phyloP scores from a whole-genome alignment of 2,329 filamentous ascomycete species.

The Diaporthe sp. region DNA sequence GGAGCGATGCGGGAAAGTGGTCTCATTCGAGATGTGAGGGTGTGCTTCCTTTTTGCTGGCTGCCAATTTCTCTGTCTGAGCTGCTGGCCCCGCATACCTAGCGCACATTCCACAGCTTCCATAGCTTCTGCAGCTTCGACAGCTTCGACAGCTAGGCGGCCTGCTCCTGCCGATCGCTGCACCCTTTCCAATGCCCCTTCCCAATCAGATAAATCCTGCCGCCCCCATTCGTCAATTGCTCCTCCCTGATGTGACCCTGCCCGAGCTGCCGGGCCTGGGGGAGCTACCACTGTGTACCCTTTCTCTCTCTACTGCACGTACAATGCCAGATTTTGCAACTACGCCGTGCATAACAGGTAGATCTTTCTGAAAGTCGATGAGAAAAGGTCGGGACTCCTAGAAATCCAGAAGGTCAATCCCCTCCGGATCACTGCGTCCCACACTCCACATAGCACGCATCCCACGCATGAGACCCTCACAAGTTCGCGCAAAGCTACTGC shows the following conservation, averaged over 20 bases:
- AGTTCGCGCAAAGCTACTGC: background rate
- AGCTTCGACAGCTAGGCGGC: background rate
- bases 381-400: background rate
- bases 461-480: background rate
- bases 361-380: background rate
- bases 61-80: background rate
- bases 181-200: background rate
- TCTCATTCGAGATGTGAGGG: background rate
- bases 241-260: slow-evolving; percentile 1
- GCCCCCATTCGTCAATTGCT: slow-evolving; percentile 19
- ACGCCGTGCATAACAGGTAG: background rate
- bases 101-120: slow-evolving; percentile 9
- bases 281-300: background rate
- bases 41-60: background rate
- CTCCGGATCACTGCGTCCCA: background rate
- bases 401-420: background rate
- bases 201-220: slow-evolving; percentile 24
- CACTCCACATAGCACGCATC: background rate
- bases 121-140: background rate
- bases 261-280: slow-evolving; percentile 1
- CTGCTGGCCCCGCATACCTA: background rate
- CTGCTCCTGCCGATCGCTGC: background rate
- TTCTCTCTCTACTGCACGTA: too few relatives aligned
- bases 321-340: background rate
- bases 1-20: slow-evolving; percentile 19